Evolutionary conservation across 805 yeast species (phyloP).

Genomic region (Zygotorulaspora chibaensis): DNA sequence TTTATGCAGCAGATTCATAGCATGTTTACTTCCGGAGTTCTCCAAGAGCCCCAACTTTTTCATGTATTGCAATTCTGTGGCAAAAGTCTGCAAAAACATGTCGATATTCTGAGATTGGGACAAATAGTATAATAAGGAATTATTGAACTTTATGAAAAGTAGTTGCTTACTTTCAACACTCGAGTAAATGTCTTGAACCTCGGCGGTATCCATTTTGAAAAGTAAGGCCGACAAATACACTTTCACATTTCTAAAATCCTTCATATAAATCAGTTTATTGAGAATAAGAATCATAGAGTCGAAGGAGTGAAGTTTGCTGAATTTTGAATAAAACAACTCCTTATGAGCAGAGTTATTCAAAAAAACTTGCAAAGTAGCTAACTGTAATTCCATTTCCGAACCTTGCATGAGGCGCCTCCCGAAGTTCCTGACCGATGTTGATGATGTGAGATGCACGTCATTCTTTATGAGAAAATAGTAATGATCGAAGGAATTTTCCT

Average conservation of each 20-base stretch:
- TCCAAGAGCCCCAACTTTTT: conserved; percentile 3
- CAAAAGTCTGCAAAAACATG: conserved; percentile 23
- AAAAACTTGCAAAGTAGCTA: conserved; percentile 29
- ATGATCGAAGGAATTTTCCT: conserved; percentile 21
- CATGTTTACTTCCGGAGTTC: background rate
- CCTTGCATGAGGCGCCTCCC: conserved; percentile 24
- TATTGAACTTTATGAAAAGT: conserved; percentile 21
- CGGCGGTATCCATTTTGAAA: conserved; percentile 15
- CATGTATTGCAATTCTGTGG: conserved; percentile 8
- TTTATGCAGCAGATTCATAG: conserved; percentile 14
- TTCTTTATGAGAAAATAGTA: conserved; percentile 25
- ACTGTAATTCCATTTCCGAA: conserved; percentile 25
- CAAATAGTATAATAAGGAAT: conserved; percentile 19
- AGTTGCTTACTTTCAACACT: background rate
- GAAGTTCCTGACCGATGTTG: conserved; percentile 11
- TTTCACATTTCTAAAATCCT: conserved; percentile 20
- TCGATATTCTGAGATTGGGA: conserved; percentile 18
- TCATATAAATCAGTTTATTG: conserved; percentile 12
- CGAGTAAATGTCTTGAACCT: background rate
- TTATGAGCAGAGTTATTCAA: conserved; percentile 14
- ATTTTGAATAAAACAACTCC: conserved; percentile 15
- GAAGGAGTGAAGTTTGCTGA: conserved; percentile 23
- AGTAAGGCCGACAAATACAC: conserved; percentile 23
- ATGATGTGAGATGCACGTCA: conserved; percentile 20
- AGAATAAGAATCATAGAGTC: conserved; percentile 18